phyloP scores from a whole-genome alignment of 2,329 filamentous ascomycete species.

The Cladosporium oxysporum region DNA sequence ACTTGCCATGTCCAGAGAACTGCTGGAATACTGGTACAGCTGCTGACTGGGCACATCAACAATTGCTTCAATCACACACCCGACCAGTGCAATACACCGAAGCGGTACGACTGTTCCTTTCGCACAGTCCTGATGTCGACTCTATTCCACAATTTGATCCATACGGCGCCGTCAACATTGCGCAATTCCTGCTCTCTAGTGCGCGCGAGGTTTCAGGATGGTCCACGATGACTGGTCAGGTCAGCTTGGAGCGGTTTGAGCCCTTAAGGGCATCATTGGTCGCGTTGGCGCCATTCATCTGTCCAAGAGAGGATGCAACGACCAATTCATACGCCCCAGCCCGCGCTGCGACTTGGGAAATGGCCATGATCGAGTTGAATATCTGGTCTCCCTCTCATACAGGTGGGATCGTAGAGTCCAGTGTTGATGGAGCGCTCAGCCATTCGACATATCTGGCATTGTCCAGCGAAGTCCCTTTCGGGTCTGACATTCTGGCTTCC shows the following conservation, averaged over 20 bases:
- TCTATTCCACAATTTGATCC: slow-evolving; percentile 14
- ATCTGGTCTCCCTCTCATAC: slow-evolving; percentile 21
- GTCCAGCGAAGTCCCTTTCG: slow-evolving; percentile 9
- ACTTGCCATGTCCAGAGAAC: slow-evolving; percentile 43
- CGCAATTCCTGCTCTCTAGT: slow-evolving; percentile 18
- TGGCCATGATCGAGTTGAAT: slow-evolving; percentile 20
- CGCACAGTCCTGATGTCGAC: background rate
- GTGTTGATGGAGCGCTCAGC: slow-evolving; percentile 9
- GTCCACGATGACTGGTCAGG: slow-evolving; percentile 19
- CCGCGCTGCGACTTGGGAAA: slow-evolving; percentile 18
- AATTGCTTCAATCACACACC: slow-evolving; percentile 24
- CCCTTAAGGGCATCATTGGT: slow-evolving; percentile 17
- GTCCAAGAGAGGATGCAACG: background rate
- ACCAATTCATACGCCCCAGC: background rate
- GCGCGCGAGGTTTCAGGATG: slow-evolving; percentile 19
- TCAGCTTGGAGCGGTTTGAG: slow-evolving; percentile 20
- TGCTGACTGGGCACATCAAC: slow-evolving; percentile 40
- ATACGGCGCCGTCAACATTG: slow-evolving; percentile 19
- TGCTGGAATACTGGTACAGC: slow-evolving; percentile 44
- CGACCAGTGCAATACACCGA: slow-evolving; percentile 15
- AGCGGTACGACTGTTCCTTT: slow-evolving; percentile 17
- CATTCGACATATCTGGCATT: slow-evolving; percentile 12
- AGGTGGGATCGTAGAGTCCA: slow-evolving; percentile 11
- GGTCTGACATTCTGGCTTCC: background rate
- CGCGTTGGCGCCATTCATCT: slow-evolving; percentile 7